Base-by-base conservation (phyloP, 2,329 filamentous ascomycete species). In the Capronia americana region DNA sequence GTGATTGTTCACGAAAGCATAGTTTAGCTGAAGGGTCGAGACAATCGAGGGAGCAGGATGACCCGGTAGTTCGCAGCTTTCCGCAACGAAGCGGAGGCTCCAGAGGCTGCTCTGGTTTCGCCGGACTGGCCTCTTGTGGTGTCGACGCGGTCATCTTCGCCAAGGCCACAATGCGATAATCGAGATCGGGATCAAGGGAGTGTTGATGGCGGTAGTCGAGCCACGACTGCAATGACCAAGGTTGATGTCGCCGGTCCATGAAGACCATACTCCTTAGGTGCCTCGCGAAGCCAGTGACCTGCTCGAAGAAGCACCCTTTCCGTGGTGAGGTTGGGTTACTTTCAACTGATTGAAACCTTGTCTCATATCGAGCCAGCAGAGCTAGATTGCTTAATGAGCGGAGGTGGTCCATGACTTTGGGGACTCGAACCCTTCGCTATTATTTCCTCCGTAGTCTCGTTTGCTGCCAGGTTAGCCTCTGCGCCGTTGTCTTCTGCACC, bases 311-410 rank as follows among this genome's bases (percentile, higher is more conserved):
- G 14, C 17, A 3, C 1, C 34, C 11, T 41, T 5, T 14, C 4
- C 12, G 11, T 41, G 34, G 34, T 17, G 14, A 17, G 17, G 38
- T 44, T n/a, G 17, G 17, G 38, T n/a, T 20, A n/a, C 38, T 44
- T 41, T 41, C 14, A 44, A n/a, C 17, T 44, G 17, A 20, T 50
- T n/a, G n/a, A 17, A 14, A 34, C 0, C 26, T 48, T 50, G n/a
- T 34, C 48, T 24, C 38, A 54, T 30, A 24, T 55, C 28, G 53
- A 55, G 12, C 28, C 53, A n/a, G 23, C 53, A 2, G 53, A 55
- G 53, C 28, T 34, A n/a, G 53, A 55, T 14, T 55, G 53, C 17
- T 55, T 55, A 10, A 55, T 30, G 24, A 20, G 12, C 28, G 38
- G 55, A 20, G 3, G n/a, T 11, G 3, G n/a, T 11, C 26, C 55